Conservation (phyloP, 2,329 filamentous ascomycete genomes). For the Penicillium sp. region DNA sequence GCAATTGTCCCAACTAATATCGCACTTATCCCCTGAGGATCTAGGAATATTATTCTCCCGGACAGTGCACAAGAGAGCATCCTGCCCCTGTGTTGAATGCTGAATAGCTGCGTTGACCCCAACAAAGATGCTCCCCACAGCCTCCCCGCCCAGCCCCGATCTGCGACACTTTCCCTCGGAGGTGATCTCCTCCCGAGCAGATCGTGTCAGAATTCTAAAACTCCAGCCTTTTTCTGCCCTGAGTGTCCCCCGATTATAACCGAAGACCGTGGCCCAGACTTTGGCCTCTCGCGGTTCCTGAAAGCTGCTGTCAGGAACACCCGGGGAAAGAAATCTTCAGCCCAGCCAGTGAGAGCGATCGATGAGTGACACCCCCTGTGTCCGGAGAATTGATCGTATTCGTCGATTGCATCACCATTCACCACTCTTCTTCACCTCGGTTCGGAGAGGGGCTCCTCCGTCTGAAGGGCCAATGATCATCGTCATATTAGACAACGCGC, state of each 20-base stretch:
- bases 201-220: background rate
- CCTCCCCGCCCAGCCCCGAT: background rate
- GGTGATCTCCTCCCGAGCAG: background rate
- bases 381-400: background rate
- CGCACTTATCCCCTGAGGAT: background rate
- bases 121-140: background rate
- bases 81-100: background rate
- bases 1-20: background rate
- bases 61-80: background rate
- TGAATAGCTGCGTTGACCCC: background rate
- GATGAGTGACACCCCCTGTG: background rate
- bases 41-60: too few species aligned
- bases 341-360: too few species aligned
- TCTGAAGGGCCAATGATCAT: slow-evolving; percentile 1
- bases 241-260: slow-evolving; percentile 2
- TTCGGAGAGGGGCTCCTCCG: background rate
- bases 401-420: background rate
- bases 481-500: background rate
- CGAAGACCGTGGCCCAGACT: background rate
- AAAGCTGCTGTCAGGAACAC: background rate
- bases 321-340: background rate
- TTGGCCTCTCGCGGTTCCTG: background rate
- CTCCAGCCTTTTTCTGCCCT: background rate
- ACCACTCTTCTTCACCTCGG: background rate
- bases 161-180: slow-evolving; percentile 7